Conservation (phyloP, 2,329 filamentous ascomycete genomes). For the Cladorrhinum sp. region DNA sequence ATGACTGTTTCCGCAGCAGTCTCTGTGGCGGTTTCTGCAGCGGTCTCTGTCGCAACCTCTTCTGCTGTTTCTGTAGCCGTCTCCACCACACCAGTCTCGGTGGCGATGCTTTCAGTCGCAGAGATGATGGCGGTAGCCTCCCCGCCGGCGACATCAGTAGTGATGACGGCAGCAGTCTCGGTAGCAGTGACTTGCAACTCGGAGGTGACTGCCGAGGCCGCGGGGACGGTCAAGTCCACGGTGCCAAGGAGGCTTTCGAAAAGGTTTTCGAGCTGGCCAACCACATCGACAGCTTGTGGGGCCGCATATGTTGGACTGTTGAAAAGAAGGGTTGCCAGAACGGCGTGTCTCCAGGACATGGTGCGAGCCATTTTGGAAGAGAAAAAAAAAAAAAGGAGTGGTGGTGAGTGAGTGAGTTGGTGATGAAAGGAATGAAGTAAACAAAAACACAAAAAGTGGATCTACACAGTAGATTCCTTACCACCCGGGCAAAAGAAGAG, state of each 20-base stretch:
- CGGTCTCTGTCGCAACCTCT: background rate
- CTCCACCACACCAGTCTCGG: background rate
- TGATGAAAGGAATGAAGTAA: slow-evolving; percentile 9
- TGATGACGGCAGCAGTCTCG: background rate
- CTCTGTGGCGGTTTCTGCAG: slow-evolving; percentile 2
- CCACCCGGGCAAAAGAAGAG: background rate
- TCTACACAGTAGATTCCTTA: slow-evolving; percentile 8
- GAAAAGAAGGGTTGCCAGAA: slow-evolving; percentile 19
- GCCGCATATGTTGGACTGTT: slow-evolving; percentile 4
- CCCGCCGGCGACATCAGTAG: background rate
- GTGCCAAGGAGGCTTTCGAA: background rate
- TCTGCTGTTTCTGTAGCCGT: background rate
- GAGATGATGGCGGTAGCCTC: background rate
- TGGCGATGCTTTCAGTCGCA: background rate
- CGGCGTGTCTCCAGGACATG: slow-evolving; percentile 25
- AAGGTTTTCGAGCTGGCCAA: slow-evolving; percentile 8
- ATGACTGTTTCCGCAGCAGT: background rate
- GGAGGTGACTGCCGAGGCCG: background rate
- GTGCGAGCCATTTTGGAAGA: slow-evolving; percentile 14
- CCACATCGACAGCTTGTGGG: slow-evolving; percentile 2
- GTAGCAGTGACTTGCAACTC: background rate
- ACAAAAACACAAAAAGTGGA: slow-evolving; percentile 6
- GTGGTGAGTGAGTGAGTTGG: background rate
- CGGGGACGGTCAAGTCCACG: background rate
- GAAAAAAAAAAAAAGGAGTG: background rate